Evolutionary conservation across 1,139 yeast species (phyloP), one percentile per base, ranked within the genome.

Genomic region (Yamadazyma mexicana): DNA sequence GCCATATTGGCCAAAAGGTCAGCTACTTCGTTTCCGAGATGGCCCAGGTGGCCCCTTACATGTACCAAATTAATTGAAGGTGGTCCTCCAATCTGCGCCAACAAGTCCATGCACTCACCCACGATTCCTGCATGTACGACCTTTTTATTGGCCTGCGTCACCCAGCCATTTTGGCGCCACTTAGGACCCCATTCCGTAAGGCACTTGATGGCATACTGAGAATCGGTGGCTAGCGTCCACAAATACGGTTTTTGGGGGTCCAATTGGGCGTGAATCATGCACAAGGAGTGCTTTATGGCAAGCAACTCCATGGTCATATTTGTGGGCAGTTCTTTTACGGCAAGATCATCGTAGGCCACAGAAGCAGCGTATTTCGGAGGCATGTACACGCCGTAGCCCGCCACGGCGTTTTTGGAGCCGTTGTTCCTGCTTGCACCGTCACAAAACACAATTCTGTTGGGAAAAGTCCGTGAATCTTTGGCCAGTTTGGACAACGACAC

Each of bases 251-350:
- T 11, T 8, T 16, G 3, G 17, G 16, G 11, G 4, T 3, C 17
- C 5, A 12, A 4, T 7, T 9, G 6, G 3, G 4, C 11, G 39
- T 61, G 48, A 10, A 80, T 69, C 8, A 56, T 51, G 7, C 58
- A 54, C 38, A 84, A 57, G 0, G 94, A 94, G 34, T 69, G 70
- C 5, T 62, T 56, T 17, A 86, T 69, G 0, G 95, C 97, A 15
- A 65, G 57, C 16, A 89, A 69, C 58, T 91, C 97, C 2, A 95
- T 95, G 33, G 89, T 66, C 51, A 86, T 91, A 53, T 88, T 91
- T 0, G 96, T 88, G 31, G 82, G 87, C 5, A 34, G 26, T 4
- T 9, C 17, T n/a, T 18, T 12, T 3, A 17, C 16, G 4, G 14
- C 14, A n/a, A 35, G 5, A 11, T 35, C 33, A n/a, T 12, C 9